Percentiles rank a stretch among this genome's conserved stretches.
These are phyloP conservation scores for Coemansia sp. DNA, from an alignment of 192 early-diverging fungal genomes.

Conservation along the genomic window DNA sequence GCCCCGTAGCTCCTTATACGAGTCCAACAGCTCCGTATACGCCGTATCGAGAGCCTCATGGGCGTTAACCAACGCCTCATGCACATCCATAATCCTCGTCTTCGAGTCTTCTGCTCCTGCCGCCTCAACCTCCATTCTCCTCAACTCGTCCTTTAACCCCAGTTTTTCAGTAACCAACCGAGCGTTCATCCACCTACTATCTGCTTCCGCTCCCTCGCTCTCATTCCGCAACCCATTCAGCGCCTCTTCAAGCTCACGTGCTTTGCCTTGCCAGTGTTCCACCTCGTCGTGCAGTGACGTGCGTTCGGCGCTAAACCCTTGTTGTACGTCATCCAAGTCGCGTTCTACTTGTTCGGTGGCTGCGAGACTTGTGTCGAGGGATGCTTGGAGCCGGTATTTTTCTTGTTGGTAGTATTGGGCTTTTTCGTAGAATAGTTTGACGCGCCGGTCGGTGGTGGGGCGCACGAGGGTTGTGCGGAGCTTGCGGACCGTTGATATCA, in stretches of 20 bases:
- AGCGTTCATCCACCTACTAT: slow-evolving; percentile 42
- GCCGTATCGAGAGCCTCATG: slow-evolving; percentile 32
- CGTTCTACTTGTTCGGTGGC: slow-evolving; percentile 44
- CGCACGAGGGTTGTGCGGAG: slow-evolving; percentile 6
- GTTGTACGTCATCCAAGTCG: slow-evolving; percentile 51
- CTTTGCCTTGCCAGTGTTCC: slow-evolving; percentile 44
- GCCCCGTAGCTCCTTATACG: slow-evolving; percentile 43
- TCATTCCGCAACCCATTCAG: slow-evolving; percentile 20
- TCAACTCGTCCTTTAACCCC: slow-evolving; percentile 43
- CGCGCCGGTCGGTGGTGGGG: slow-evolving; percentile 35
- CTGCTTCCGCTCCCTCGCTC: slow-evolving; percentile 39
- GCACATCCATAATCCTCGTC: slow-evolving; percentile 34
- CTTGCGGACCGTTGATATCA: slow-evolving; percentile 36
- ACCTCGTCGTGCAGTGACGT: slow-evolving; percentile 42
- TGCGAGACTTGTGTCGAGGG: slow-evolving; percentile 30
- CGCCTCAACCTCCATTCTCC: slow-evolving; percentile 50
- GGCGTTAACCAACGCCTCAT: slow-evolving; percentile 35
- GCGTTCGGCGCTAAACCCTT: slow-evolving; percentile 47
- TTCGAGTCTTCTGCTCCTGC: slow-evolving; percentile 36
- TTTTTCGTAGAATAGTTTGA: slow-evolving; percentile 53
- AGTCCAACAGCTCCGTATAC: slow-evolving; percentile 37
- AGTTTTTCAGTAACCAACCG: slow-evolving; percentile 49
- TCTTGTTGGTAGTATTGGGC: slow-evolving; percentile 53
- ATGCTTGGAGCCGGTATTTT: slow-evolving; percentile 50
- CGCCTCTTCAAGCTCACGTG: slow-evolving; percentile 33